Base-by-base conservation (phyloP, 805 yeast species). In the Isabelozyma pseudorhagii region DNA sequence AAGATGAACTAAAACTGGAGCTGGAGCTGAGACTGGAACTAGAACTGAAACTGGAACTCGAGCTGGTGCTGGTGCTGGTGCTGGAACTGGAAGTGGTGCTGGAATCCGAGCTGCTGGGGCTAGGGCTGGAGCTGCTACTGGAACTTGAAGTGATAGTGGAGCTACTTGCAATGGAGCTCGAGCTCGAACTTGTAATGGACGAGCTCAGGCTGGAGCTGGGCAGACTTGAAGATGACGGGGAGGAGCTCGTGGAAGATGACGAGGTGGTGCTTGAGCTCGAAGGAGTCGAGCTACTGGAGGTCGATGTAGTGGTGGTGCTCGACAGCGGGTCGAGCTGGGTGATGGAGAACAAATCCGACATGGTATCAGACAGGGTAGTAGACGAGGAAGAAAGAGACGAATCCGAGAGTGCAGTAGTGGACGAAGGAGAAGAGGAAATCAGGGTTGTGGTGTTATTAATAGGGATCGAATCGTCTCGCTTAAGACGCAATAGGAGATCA, bases 351-450 rank as follows among this genome's bases (percentile, higher is more conserved):
- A 31, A 31, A 13, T 10, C 10, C 36, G 36, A 31, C n/a, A 31
- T 31, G 36, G 36, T 2, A 31, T 31, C 36, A 13, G 36, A 31
- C 36, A 31, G 25, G 25, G 25, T 31, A 31, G 36, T 8, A 8
- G 10, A 9, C 4, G 36, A 3, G 8, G 36, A 31, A 6, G 36
- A 31, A 13, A 34, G 6, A 11, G 38, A 34, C 9, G 38, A 34
- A 34, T 34, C 39, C 8, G 57, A 52, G 7, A 55, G 42, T 17
- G 29, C 41, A 4, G 48, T 41, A 9, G 53, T 52, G 38, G 47
- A 54, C 5, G 51, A 52, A 7, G 61, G 4, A 5, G 54, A 48
- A 39, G 46, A 55, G 13, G 59, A 51, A 38, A 40, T 29, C 14
- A 44, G 21, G 11, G 7, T 51, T 49, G 13, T 27, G 25, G 13